Percentiles rank a stretch among this genome's conserved stretches.
Evolutionary conservation across 148 eudicot species (phyloP).

Genomic region (Silene uniflora): DNA sequence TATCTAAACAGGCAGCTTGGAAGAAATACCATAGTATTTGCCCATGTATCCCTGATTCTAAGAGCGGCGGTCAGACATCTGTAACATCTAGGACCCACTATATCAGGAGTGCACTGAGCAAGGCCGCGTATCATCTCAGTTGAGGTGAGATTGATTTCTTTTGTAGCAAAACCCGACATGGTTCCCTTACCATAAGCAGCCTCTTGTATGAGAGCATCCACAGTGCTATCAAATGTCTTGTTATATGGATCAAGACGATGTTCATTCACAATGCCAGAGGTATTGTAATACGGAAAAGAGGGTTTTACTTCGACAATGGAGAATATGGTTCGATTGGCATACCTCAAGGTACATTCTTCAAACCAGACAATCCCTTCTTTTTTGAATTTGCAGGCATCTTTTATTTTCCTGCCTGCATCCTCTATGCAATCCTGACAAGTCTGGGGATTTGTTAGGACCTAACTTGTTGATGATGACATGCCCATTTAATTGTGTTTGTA

Average conservation of each 20-base stretch:
- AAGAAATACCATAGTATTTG: constrained; percentile 21
- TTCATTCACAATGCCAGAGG: background rate
- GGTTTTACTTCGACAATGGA: background rate
- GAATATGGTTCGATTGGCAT: constrained; percentile 14
- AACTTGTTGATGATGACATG: no score
- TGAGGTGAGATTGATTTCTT: background rate
- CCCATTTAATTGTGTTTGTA: no score
- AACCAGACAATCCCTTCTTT: constrained; percentile 24
- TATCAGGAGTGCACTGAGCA: constrained; percentile 32
- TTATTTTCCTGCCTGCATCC: background rate
- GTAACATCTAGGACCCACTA: constrained; percentile 17
- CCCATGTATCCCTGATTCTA: background rate
- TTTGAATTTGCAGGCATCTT: background rate
- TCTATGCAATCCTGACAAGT: constrained; percentile 19
- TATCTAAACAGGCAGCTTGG: constrained; percentile 33
- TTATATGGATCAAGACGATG: background rate
- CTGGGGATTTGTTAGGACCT: no score
- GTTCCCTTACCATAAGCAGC: constrained; percentile 1
- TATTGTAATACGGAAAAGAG: background rate
- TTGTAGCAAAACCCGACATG: constrained; percentile 8
- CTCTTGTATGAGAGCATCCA: constrained; percentile 8
- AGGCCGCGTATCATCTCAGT: constrained; percentile 12
- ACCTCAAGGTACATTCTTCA: constrained; percentile 23
- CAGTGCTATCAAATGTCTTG: background rate
- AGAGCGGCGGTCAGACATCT: constrained; percentile 18